These are phyloP conservation scores for Fistulinella cinereoalba DNA, from an alignment of 1,284 basidiomycete genomes.

Conservation along the genomic window DNA sequence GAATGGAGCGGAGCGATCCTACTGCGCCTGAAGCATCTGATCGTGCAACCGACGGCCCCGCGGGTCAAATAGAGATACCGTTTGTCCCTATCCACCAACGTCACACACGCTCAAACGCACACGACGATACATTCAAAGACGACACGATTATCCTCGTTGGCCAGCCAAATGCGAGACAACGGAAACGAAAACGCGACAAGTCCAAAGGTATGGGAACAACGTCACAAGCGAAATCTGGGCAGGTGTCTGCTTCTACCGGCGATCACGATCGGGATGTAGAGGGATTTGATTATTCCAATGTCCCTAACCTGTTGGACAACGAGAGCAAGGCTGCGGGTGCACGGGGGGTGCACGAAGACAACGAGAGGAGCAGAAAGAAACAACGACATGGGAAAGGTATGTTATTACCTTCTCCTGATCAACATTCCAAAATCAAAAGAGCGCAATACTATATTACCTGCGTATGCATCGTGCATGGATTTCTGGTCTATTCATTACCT, in stretches of 20 bases:
- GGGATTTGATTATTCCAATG: conserved; percentile 72
- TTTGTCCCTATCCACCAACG: conserved; percentile 64
- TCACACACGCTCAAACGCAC: conserved; percentile 17
- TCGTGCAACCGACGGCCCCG: conserved; percentile 20
- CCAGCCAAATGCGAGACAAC: conserved; percentile 56
- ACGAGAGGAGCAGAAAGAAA: conserved; percentile 44
- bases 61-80: conserved; percentile 60
- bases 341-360: conserved; percentile 32
- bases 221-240: conserved; percentile 2
- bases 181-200: conserved; percentile 46
- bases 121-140: conserved; percentile 37
- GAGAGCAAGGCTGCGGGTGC: conserved; percentile 39
- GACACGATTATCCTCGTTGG: conserved; percentile 74
- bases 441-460: conserved; percentile 1
- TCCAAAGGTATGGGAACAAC: conserved; percentile 3
- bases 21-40: conserved; percentile 10
- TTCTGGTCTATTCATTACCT: not conserved
- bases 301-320: conserved; percentile 74
- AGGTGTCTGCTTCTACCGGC: conserved; percentile 7
- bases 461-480: too few relatives aligned
- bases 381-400: conserved; percentile 51
- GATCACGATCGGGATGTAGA: conserved; percentile 35
- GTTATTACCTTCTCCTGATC: conserved; percentile 5
- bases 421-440: not conserved
- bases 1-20: conserved; percentile 6